Evolutionary conservation across 2,329 filamentous ascomycete species (phyloP).

Genomic region (Aspergillus texensis): DNA sequence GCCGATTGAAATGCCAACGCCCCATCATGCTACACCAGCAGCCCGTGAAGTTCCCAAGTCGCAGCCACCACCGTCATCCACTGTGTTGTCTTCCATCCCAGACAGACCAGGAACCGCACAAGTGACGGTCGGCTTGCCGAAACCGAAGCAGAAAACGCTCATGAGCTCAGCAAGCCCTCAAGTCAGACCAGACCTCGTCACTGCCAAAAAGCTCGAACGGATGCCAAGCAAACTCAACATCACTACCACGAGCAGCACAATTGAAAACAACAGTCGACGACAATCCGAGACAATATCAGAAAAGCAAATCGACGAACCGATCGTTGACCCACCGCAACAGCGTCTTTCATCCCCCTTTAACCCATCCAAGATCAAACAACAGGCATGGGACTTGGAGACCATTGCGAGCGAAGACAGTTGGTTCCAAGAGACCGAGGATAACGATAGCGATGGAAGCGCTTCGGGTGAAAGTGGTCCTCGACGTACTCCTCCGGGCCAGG

Average conservation of each 20-base stretch:
- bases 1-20: neutral
- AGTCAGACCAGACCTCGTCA: neutral
- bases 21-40: neutral
- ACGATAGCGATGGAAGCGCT: neutral
- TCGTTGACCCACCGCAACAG: neutral
- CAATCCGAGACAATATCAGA: neutral
- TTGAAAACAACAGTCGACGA: neutral
- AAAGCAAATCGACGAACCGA: too few relatives aligned
- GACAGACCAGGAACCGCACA: neutral
- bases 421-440: neutral
- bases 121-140: neutral
- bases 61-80: neutral
- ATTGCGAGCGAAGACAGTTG: neutral
- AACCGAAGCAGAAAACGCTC: neutral
- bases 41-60: neutral
- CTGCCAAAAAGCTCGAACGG: neutral
- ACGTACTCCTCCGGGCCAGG: neutral
- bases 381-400: neutral
- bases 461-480: neutral
- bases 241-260: neutral
- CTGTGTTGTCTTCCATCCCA: neutral
- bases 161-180: neutral
- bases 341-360: neutral
- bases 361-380: neutral
- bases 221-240: neutral